Conservation (phyloP, 2,329 filamentous ascomycete species). For the Penicillium oxalicum region DNA sequence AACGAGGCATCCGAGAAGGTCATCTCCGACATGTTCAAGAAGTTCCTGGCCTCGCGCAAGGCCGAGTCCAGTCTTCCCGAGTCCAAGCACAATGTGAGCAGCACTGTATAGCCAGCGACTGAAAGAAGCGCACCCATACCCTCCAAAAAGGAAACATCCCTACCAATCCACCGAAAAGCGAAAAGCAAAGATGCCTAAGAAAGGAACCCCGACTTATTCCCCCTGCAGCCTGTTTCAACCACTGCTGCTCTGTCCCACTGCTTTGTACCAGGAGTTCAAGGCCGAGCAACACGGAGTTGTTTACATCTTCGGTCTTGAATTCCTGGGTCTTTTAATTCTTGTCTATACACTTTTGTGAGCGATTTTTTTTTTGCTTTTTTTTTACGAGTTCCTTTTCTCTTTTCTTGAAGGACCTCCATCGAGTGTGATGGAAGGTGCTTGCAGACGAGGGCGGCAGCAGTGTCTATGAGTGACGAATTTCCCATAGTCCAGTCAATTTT, state of each 20-base stretch:
- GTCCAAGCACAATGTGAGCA: slow-evolving; percentile 32
- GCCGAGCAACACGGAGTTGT: too few relatives aligned
- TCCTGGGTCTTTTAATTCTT: slow-evolving; percentile 13
- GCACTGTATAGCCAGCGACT: slow-evolving; percentile 15
- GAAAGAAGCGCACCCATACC: slow-evolving; percentile 14
- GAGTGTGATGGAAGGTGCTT: slow-evolving; percentile 10
- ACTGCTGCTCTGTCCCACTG: slow-evolving; percentile 10
- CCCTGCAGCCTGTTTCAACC: slow-evolving; percentile 11
- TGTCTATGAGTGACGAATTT: too few relatives aligned
- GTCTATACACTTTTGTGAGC: slow-evolving; percentile 18
- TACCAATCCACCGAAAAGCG: too few relatives aligned
- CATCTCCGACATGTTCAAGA: slow-evolving; percentile 39
- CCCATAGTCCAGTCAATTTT: too few relatives aligned
- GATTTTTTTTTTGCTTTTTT: slow-evolving; percentile 4
- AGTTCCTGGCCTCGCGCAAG: slow-evolving; percentile 34
- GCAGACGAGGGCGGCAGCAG: slow-evolving; percentile 4
- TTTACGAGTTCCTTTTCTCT: slow-evolving; percentile 8
- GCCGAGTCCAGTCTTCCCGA: slow-evolving; percentile 25
- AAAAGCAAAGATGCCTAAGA: slow-evolving; percentile 5
- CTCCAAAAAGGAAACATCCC: neutral
- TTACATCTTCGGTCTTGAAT: neutral
- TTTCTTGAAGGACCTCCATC: neutral
- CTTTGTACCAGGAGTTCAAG: neutral
- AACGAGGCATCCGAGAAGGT: slow-evolving; percentile 41
- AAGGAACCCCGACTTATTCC: neutral